These are phyloP conservation scores for Tilletia caries DNA, from an alignment of 1,284 basidiomycete species.

Conservation along the genomic window DNA sequence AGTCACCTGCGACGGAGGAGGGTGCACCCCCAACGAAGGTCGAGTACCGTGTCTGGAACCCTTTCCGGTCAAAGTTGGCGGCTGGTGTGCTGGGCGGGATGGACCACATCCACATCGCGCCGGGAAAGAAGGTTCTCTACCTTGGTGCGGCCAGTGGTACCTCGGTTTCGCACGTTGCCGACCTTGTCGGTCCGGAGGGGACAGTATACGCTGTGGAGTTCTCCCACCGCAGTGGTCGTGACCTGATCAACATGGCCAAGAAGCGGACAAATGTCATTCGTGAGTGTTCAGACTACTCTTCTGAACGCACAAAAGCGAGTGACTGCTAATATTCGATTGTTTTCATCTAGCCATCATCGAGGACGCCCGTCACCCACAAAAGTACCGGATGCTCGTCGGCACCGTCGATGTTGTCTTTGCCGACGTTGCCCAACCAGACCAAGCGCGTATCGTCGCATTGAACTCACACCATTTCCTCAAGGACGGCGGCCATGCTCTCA, in stretches of 20 bases:
- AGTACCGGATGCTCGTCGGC: slow-evolving; percentile 52
- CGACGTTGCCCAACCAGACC: slow-evolving; percentile 96
- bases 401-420: slow-evolving; percentile 65
- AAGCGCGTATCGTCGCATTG: slow-evolving; percentile 74
- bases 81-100: slow-evolving; percentile 94
- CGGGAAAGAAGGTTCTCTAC: slow-evolving; percentile 94
- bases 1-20: slow-evolving; percentile 63
- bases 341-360: slow-evolving; percentile 77
- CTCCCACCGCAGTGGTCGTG: slow-evolving; percentile 90
- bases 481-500: slow-evolving; percentile 84
- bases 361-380: slow-evolving; percentile 79
- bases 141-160: slow-evolving; percentile 94
- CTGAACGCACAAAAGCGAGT: no score
- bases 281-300: no score
- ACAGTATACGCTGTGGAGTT: slow-evolving; percentile 98
- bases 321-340: not conserved
- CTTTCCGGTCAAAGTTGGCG: slow-evolving; percentile 93
- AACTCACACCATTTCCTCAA: slow-evolving; percentile 97
- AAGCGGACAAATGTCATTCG: slow-evolving; percentile 99
- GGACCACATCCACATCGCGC: slow-evolving; percentile 87
- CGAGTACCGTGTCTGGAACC: slow-evolving; percentile 99
- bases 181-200: slow-evolving; percentile 95
- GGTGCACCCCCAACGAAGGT: slow-evolving; percentile 66
- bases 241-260: slow-evolving; percentile 99
- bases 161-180: slow-evolving; percentile 95